Percentiles rank a stretch among this genome's conserved stretches.
These are phyloP conservation scores for Elsinoe arachidis DNA, from an alignment of 2,329 filamentous ascomycete species.

Conservation along the genomic window DNA sequence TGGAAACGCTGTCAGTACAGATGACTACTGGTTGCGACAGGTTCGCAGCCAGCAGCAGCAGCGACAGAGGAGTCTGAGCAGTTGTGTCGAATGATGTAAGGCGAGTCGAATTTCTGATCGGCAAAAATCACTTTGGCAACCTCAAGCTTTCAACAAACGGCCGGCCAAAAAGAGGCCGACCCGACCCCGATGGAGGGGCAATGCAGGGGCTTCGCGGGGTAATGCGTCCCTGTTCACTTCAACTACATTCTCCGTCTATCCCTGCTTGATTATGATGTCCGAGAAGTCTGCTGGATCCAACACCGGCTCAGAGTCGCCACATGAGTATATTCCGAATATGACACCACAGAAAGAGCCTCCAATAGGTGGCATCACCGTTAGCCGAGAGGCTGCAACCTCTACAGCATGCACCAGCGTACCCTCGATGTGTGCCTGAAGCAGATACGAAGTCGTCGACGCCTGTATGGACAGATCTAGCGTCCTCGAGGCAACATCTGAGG, in stretches of 20 bases:
- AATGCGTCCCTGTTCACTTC: too few species aligned
- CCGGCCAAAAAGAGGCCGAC: too few species aligned
- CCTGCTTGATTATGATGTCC: neutral
- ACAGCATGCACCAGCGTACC: neutral
- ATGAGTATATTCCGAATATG: neutral
- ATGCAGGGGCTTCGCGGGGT: too few species aligned
- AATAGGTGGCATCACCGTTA: slow-evolving; percentile 12
- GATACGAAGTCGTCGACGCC: neutral
- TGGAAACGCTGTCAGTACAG: neutral
- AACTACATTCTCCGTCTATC: neutral
- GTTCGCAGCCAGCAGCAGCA: neutral
- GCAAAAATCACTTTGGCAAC: neutral
- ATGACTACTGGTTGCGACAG: neutral
- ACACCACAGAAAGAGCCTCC: slow-evolving; percentile 5
- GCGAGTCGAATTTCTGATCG: neutral
- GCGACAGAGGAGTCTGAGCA: neutral
- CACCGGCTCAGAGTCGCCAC: neutral
- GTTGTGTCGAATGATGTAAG: neutral
- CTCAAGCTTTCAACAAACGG: neutral
- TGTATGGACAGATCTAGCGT: neutral
- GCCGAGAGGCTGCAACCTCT: slow-evolving; percentile 13
- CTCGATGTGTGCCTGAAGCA: neutral
- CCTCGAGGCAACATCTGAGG: too few species aligned
- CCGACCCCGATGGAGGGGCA: too few species aligned
- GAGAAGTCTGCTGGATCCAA: neutral